These are phyloP conservation scores for Triticum dicoccoides DNA, from an alignment of 176 grass and related monocot species.

Conservation along the genomic window DNA sequence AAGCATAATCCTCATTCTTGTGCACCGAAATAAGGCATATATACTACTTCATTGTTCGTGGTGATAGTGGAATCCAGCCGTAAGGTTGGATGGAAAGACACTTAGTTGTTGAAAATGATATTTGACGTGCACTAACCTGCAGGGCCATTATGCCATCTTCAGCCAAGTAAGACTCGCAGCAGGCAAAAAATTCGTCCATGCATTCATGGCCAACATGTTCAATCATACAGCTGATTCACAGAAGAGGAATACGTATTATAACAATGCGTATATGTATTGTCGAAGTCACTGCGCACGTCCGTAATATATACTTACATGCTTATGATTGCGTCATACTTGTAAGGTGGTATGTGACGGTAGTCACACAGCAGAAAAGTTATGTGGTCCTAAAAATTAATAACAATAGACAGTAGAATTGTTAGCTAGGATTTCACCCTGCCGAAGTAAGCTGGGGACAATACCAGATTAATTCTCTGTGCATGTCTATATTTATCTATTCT, in stretches of 20 bases:
- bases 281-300: not conserved
- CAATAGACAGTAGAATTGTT: not conserved
- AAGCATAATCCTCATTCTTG: too few relatives aligned
- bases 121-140: not conserved
- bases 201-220: conserved; percentile 8
- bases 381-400: not conserved
- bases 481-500: too few relatives aligned
- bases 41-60: not conserved
- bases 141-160: not conserved
- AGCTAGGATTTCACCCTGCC: not conserved
- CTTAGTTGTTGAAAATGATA: not conserved
- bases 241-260: not conserved
- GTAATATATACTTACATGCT: not conserved
- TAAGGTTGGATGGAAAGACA: not conserved
- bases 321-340: not conserved
- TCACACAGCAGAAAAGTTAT: not conserved
- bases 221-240: not conserved
- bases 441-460: not conserved
- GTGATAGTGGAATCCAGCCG: not conserved
- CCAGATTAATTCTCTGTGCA: too few relatives aligned
- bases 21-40: not conserved
- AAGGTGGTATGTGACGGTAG: not conserved
- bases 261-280: not conserved
- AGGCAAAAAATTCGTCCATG: not conserved
- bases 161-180: not conserved